Evolutionary conservation across 2,329 filamentous ascomycete species (phyloP).

Genomic region (Kalmusia sp.): DNA sequence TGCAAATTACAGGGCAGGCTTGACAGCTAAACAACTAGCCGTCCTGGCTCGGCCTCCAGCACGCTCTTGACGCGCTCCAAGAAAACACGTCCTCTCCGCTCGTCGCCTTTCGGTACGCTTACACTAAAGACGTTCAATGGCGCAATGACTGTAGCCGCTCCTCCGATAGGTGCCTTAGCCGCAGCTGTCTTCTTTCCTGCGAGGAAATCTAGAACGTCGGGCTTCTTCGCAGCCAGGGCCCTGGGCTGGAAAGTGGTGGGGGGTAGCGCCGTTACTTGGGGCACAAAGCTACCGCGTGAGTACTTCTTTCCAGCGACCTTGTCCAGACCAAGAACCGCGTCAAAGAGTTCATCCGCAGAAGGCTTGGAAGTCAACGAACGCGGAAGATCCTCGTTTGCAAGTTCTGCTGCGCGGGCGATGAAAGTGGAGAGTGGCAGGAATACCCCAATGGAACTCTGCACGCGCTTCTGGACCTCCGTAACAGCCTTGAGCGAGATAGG

Average conservation of each 20-base stretch:
- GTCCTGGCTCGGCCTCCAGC: conserved; percentile 57
- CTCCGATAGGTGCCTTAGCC: conserved; percentile 35
- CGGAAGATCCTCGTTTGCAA: conserved; percentile 89
- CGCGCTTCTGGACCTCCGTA: conserved; percentile 78
- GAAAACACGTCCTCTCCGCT: conserved; percentile 81
- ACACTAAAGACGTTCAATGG: conserved; percentile 82
- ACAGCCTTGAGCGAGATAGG: conserved; percentile 82
- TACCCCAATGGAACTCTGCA: conserved; percentile 78
- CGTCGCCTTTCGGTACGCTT: conserved; percentile 78
- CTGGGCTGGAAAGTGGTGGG: conserved; percentile 34
- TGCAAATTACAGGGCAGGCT: conserved; percentile 12
- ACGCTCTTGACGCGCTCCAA: conserved; percentile 85
- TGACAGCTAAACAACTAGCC: conserved; percentile 42
- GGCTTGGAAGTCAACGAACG: conserved; percentile 68
- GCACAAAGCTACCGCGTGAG: conserved; percentile 70
- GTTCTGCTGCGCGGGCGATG: conserved; percentile 80
- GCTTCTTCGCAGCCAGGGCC: conserved; percentile 55
- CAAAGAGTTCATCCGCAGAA: conserved; percentile 83
- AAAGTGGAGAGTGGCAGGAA: conserved; percentile 86
- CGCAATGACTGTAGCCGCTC: conserved; percentile 45
- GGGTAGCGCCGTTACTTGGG: conserved; percentile 67
- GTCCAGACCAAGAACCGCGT: conserved; percentile 80
- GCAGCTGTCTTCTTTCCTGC: conserved; percentile 38
- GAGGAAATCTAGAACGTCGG: conserved; percentile 86
- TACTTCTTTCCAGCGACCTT: conserved; percentile 53